Evolutionary conservation across 2,329 filamentous ascomycete species (phyloP), one percentile per base, ranked within the genome.

Genomic region (Cordyceps cateniannulata): DNA sequence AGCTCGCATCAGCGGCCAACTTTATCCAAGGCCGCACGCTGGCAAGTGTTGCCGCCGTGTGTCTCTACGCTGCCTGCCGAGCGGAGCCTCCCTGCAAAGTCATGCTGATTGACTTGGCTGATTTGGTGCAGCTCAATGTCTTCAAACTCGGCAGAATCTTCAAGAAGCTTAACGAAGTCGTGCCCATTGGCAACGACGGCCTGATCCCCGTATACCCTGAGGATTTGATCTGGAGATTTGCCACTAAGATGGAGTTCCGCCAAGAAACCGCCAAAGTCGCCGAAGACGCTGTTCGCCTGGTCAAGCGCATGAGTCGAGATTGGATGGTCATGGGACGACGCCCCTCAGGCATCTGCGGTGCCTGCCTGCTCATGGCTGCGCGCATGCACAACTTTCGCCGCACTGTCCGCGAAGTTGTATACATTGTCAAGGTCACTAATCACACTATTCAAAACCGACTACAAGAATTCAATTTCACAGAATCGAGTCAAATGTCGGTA

Each of bases 311-410:
- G 95, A 93, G 91, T 65, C 83, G 91, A 59, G 95, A 99, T 75
- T 98, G 95, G 93, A 98, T 99, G 85, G 88, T 93, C 51, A 91
- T 93, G 71, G 95, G 95, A 67, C 89, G 95, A 69, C 88, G 95
- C 45, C 95, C 95, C 18, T 93, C 93, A 7, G 95, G 95, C 66
- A 88, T 98, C 59, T 97, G 93, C 72, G 95, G 95, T 63, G 95
- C 95, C 14, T 96, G 93, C 66, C 83, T 99, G 52, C 90, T 99
- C 63, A 88, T 99, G 72, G 95, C 95, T 7, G 93, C 95, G 9
- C 89, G 95, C 57, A 98, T 98, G 89, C 96, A 97, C 81, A 98
- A 98, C 74, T 99, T 96, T 71, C 89, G 93, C 49, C 87, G 95
- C 20, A 96, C 92, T 0, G 86, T 96, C 14, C 85, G 92, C 32